Evolutionary conservation across 2,329 filamentous ascomycete genomes (phyloP).

Genomic region (Neonectria sp.): DNA sequence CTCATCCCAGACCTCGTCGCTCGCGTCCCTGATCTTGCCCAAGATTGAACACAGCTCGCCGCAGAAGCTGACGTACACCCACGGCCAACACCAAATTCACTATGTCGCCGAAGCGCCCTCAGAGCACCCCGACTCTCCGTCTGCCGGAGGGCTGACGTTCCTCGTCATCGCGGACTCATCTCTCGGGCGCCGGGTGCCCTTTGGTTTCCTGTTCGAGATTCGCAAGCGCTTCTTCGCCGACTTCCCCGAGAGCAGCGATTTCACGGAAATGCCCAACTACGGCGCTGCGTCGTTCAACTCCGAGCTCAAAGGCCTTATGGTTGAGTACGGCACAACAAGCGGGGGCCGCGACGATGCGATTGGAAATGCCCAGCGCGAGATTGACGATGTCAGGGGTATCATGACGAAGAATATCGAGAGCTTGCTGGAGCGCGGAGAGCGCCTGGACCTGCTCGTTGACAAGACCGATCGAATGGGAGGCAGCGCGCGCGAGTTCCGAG

Average conservation of each 20-base stretch:
- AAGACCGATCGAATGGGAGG: conserved; percentile 95
- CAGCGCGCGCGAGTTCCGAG: conserved; percentile 90
- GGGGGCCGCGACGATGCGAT: conserved; percentile 86
- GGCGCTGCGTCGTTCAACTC: conserved; percentile 91
- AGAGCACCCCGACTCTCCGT: conserved; percentile 69
- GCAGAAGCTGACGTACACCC: conserved; percentile 94
- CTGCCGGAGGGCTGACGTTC: conserved; percentile 89
- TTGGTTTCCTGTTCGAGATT: conserved; percentile 92
- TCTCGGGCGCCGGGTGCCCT: conserved; percentile 89
- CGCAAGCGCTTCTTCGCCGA: conserved; percentile 87
- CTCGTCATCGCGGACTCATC: conserved; percentile 88
- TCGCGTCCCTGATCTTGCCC: conserved; percentile 94
- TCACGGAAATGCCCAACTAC: conserved; percentile 85
- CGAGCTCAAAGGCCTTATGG: conserved; percentile 82
- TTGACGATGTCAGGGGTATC: conserved; percentile 91
- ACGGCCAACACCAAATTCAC: conserved; percentile 93
- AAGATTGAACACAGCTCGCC: conserved; percentile 87
- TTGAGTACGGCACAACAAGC: conserved; percentile 86
- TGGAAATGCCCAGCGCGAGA: conserved; percentile 86
- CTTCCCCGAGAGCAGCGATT: conserved; percentile 79
- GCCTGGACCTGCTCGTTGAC: conserved; percentile 93
- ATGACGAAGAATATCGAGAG: conserved; percentile 97
- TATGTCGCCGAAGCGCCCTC: conserved; percentile 90
- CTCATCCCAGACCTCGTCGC: conserved; percentile 84
- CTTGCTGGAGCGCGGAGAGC: conserved; percentile 89